Evolutionary conservation across 495 filamentous ascomycete species (phyloP).

Genomic region (Monascus purpureus): DNA sequence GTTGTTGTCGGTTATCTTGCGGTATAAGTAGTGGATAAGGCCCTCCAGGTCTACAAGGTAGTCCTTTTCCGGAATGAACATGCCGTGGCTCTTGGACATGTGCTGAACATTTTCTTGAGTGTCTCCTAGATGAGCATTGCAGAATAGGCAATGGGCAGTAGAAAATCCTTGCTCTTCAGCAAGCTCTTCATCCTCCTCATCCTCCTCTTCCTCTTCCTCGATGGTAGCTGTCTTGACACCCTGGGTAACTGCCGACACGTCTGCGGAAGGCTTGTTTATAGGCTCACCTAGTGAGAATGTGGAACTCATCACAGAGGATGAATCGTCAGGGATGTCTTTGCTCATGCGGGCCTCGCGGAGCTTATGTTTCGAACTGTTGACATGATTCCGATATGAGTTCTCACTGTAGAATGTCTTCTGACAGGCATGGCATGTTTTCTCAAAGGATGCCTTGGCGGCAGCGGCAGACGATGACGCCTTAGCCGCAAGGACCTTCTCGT

Average conservation of each 20-base stretch:
- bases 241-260: slow-evolving; percentile 70
- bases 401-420: slow-evolving; percentile 91
- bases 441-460: slow-evolving; percentile 78
- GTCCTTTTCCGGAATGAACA: slow-evolving; percentile 84
- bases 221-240: slow-evolving; percentile 61
- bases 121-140: slow-evolving; percentile 62
- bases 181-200: slow-evolving; percentile 17
- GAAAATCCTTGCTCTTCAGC: slow-evolving; percentile 21
- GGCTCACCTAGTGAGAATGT: slow-evolving; percentile 84
- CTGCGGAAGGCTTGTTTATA: slow-evolving; percentile 39
- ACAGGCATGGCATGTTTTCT: slow-evolving; percentile 69
- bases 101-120: slow-evolving; percentile 63
- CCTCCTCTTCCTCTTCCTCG: slow-evolving; percentile 33
- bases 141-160: slow-evolving; percentile 73
- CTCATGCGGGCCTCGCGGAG: slow-evolving; percentile 41
- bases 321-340: slow-evolving; percentile 42
- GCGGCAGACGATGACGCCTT: slow-evolving; percentile 71
- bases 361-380: slow-evolving; percentile 84
- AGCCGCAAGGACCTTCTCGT: slow-evolving; percentile 91
- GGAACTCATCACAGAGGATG: slow-evolving; percentile 79
- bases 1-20: slow-evolving; percentile 62
- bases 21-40: slow-evolving; percentile 57
- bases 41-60: slow-evolving; percentile 74
- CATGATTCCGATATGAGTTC: slow-evolving; percentile 86
- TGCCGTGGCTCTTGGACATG: slow-evolving; percentile 84